These are phyloP conservation scores for Barnettozyma botsteinii DNA, from an alignment of 805 yeast species.

Conservation along the genomic window DNA sequence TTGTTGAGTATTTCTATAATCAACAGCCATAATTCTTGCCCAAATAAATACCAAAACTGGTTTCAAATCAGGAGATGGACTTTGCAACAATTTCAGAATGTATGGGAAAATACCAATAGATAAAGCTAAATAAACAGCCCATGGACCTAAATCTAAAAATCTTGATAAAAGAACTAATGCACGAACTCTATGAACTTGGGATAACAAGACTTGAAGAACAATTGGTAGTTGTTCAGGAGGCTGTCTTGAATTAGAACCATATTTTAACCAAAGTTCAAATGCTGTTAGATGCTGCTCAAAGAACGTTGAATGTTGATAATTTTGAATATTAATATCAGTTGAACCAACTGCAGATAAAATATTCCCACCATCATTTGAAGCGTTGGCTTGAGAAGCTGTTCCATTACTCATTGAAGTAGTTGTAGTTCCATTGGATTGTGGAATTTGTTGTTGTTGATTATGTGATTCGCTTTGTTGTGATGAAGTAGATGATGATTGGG, in stretches of 20 bases:
- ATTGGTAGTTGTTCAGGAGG: constrained; percentile 94
- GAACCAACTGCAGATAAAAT: not conserved
- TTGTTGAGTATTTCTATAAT: constrained; percentile 81
- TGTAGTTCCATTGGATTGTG: constrained; percentile 3
- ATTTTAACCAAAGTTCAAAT: constrained; percentile 92
- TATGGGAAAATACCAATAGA: constrained; percentile 96
- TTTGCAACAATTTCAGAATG: constrained; percentile 80
- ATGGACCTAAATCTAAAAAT: constrained; percentile 90
- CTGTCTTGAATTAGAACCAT: constrained; percentile 73
- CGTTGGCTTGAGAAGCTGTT: too few species aligned
- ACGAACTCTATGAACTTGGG: constrained; percentile 89
- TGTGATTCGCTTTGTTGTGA: not conserved
- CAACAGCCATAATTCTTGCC: constrained; percentile 97
- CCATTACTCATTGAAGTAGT: too few species aligned
- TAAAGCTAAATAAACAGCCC: constrained; percentile 92
- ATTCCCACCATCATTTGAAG: not conserved
- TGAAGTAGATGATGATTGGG: constrained; percentile 2
- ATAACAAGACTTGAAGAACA: constrained; percentile 82
- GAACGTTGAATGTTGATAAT: constrained; percentile 86
- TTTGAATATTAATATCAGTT: constrained; percentile 29
- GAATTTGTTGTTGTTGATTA: not conserved
- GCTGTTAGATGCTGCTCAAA: constrained; percentile 96
- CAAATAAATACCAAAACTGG: constrained; percentile 94
- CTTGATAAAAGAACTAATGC: constrained; percentile 80
- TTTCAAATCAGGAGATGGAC: constrained; percentile 92